Percentiles rank a stretch among this genome's conserved stretches.
These are phyloP conservation scores for Kuraishia molischiana DNA, from an alignment of 805 yeast genomes.

Conservation along the genomic window DNA sequence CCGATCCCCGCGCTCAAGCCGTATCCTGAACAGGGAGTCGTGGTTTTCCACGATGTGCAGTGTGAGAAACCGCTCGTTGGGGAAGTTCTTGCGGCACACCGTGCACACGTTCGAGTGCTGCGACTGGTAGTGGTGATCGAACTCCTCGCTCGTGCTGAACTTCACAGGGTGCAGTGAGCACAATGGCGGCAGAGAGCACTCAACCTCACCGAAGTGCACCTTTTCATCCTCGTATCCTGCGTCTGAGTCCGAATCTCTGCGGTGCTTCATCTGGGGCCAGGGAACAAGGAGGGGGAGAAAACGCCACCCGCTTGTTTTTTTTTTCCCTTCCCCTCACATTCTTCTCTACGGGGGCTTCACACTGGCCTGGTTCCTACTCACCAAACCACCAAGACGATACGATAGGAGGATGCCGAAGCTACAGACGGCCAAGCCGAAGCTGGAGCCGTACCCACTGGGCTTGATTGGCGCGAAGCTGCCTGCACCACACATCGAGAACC, in stretches of 20 bases:
- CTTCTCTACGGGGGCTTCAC: not conserved
- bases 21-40: slow-evolving; percentile 32
- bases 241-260: slow-evolving; percentile 1
- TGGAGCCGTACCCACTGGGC: not conserved
- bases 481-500: not conserved
- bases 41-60: slow-evolving; percentile 46
- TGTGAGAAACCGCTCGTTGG: slow-evolving; percentile 28
- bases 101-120: slow-evolving; percentile 22
- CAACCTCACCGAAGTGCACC: not conserved
- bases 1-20: slow-evolving; percentile 27
- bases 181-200: slow-evolving; percentile 14
- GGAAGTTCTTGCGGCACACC: slow-evolving; percentile 30
- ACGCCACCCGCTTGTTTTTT: no score
- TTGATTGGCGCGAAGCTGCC: not conserved
- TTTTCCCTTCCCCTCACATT: not conserved
- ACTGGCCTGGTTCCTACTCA: no score
- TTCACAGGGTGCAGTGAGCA: slow-evolving; percentile 7
- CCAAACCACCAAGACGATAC: no score
- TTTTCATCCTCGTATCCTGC: slow-evolving; percentile 6
- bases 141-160: slow-evolving; percentile 5
- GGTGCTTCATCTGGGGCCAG: not conserved
- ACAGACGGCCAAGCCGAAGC: not conserved
- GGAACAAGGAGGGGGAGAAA: not conserved
- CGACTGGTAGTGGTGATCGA: slow-evolving; percentile 16
- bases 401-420: not conserved